phyloP scores from a whole-genome alignment of 108 stramenopile genomes.

The Cyclotella kingstonii region DNA sequence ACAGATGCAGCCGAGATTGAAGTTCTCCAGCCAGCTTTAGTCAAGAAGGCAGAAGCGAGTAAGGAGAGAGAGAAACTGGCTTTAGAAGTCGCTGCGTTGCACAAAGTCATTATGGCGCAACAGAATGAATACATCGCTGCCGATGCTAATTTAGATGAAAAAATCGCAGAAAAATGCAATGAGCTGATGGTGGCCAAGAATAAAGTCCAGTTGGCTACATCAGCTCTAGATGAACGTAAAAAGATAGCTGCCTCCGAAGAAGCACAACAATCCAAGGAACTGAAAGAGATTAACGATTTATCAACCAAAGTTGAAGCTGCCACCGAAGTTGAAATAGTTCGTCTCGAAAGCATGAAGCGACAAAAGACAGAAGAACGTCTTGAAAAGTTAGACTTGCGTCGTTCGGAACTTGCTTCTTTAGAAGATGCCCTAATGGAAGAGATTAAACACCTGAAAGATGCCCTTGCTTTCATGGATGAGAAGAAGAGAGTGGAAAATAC shows the following conservation, averaged over 20 bases:
- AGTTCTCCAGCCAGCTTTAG: conserved; percentile 19
- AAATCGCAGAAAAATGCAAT: conserved; percentile 1
- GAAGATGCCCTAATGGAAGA: conserved; percentile 22
- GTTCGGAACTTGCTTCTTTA: conserved; percentile 24
- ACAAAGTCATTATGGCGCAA: conserved; percentile 11
- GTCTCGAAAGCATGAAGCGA: conserved; percentile 27
- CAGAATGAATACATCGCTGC: conserved; percentile 5
- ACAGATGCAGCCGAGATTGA: conserved; percentile 26
- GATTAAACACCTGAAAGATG: conserved; percentile 15
- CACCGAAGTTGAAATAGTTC: conserved; percentile 26
- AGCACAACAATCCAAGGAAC: conserved; percentile 11
- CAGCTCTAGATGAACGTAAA: conserved; percentile 14
- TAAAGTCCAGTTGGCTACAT: conserved; percentile 8
- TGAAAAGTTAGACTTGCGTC: conserved; percentile 33
- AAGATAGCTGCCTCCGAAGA: conserved; percentile 3
- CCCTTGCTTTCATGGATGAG: conserved; percentile 4
- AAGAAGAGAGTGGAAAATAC: conserved; percentile 19
- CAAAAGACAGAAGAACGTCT: conserved; percentile 28
- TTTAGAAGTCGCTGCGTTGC: conserved; percentile 17
- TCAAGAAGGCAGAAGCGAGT: conserved; percentile 32
- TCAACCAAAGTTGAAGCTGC: conserved; percentile 36
- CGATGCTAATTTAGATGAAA: conserved; percentile 6
- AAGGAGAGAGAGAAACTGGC: conserved; percentile 45
- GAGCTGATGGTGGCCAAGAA: conserved; percentile 25
- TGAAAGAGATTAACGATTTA: conserved; percentile 23